A percentile compares a stretch with the other conserved stretches of the same genome.
Evolutionary conservation across 2,329 filamentous ascomycete genomes (phyloP).

Genomic region (Chalaropsis ovoidea): DNA sequence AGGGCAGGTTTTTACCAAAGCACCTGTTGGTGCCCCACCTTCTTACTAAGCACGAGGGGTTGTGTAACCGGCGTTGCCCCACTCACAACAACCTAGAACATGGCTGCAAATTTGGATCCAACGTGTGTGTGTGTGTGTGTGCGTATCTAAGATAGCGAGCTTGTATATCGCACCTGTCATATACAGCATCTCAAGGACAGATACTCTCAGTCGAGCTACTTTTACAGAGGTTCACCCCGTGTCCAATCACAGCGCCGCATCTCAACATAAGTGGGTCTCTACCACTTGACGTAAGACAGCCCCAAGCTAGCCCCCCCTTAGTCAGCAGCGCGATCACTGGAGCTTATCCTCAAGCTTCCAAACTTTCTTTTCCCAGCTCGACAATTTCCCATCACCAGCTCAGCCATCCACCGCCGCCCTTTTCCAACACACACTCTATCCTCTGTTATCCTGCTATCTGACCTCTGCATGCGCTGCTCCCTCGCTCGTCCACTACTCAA

Average conservation of each 20-base stretch:
- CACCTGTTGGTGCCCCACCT: background rate
- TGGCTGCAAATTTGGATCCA: background rate
- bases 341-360: no score
- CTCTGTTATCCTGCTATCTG: background rate
- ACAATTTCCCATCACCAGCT: no score
- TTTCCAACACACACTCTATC: background rate
- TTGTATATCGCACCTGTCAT: background rate
- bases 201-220: no score
- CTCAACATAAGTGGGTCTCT: no score
- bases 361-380: no score
- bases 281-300: no score
- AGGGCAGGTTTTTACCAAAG: slow-evolving; percentile 2
- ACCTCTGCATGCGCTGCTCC: background rate
- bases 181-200: no score
- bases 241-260: no score
- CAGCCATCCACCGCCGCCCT: no score
- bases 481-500: background rate
- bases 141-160: background rate
- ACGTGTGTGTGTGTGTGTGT: background rate
- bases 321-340: no score
- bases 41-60: background rate
- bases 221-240: no score
- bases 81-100: background rate
- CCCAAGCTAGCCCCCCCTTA: no score
- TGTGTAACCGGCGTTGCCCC: slow-evolving; percentile 1